phyloP scores from a whole-genome alignment of 441 rosid species.

The Biscutella laevigata region DNA sequence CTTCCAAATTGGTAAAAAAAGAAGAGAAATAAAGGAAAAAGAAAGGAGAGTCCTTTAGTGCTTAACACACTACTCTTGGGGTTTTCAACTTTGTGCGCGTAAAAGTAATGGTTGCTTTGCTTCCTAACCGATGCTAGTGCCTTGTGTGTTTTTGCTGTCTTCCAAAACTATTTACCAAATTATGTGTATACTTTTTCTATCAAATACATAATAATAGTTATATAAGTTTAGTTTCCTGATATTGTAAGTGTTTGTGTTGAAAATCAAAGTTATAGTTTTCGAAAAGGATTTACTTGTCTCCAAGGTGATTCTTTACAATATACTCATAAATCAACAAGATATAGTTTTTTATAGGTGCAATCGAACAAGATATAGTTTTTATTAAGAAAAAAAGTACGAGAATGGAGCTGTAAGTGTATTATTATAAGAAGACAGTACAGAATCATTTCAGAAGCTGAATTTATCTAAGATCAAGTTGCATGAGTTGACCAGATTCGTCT shows the following conservation, averaged over 20 bases:
- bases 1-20: constrained; percentile 11
- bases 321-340: constrained; percentile 13
- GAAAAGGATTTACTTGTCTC: constrained; percentile 5
- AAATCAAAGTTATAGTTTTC: neutral
- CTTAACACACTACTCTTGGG: constrained; percentile 16
- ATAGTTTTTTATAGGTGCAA: neutral
- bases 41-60: constrained; percentile 14
- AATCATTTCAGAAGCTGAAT: constrained; percentile 26
- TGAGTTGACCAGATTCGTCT: constrained; percentile 19
- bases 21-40: neutral
- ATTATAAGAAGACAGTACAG: constrained; percentile 16
- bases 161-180: constrained; percentile 21
- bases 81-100: constrained; percentile 18
- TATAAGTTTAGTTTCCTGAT: neutral
- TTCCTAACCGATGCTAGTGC: constrained; percentile 29
- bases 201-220: neutral
- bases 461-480: constrained; percentile 28
- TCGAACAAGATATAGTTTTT: no score
- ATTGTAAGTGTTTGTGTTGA: neutral
- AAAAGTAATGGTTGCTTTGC: constrained; percentile 22
- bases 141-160: constrained; percentile 19
- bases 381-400: constrained; percentile 10
- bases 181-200: neutral
- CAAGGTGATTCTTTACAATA: neutral
- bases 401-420: constrained; percentile 20